Conservation (phyloP, 2,329 filamentous ascomycete species). For the Aspergillus aculeatinus region DNA sequence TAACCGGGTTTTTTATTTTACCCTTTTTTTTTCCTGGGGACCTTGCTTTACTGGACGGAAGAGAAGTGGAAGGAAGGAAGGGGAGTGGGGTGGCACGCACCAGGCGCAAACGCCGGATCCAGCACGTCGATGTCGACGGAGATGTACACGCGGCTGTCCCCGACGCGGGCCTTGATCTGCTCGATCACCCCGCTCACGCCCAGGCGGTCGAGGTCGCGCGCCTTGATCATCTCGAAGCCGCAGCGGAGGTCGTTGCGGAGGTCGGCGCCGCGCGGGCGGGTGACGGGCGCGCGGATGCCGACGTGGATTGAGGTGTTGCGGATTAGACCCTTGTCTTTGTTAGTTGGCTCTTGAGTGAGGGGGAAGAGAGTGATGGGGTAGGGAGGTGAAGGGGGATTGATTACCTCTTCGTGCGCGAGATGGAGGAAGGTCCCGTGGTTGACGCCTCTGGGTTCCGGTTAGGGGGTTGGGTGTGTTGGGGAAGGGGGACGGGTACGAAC, state of each 20-base stretch:
- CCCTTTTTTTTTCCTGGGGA: too few relatives aligned
- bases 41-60: too few relatives aligned
- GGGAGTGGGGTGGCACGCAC: constrained; percentile 24
- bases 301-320: constrained; percentile 57
- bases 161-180: constrained; percentile 48
- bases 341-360: neutral
- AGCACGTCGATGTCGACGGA: constrained; percentile 59
- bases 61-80: too few relatives aligned
- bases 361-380: too few relatives aligned
- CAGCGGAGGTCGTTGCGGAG: constrained; percentile 54
- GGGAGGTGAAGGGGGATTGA: neutral
- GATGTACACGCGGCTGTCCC: constrained; percentile 53
- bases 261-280: constrained; percentile 49
- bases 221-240: constrained; percentile 55
- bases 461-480: too few relatives aligned
- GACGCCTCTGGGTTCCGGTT: constrained; percentile 38
- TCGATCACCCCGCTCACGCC: constrained; percentile 51
- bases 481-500: constrained; percentile 24
- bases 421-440: constrained; percentile 60
- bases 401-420: constrained; percentile 55
- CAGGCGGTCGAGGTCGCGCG: constrained; percentile 53
- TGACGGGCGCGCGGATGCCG: constrained; percentile 54
- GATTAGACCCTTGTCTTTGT: constrained; percentile 45
- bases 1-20: too few relatives aligned
- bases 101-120: constrained; percentile 55